Conservation (phyloP, 2,329 filamentous ascomycete genomes). For the Emmonsia crescens region DNA sequence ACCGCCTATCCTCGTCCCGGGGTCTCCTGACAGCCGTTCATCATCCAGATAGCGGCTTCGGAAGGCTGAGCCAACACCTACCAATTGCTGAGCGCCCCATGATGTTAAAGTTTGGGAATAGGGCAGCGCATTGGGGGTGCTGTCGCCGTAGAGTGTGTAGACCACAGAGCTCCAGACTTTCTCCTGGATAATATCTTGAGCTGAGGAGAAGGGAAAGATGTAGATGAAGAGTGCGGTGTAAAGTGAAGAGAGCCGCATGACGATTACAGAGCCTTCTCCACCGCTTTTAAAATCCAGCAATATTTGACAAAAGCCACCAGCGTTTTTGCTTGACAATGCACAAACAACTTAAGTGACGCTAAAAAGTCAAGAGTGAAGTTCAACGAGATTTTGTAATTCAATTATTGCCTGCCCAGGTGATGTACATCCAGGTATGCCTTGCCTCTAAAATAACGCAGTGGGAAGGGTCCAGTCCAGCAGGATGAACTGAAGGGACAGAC, state of each 20-base stretch:
- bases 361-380: neutral
- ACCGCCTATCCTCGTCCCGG: slow-evolving; percentile 31
- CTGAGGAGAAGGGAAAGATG: neutral
- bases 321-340: neutral
- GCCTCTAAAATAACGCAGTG: neutral
- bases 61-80: slow-evolving; percentile 40
- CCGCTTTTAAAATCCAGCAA: neutral
- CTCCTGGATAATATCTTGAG: slow-evolving; percentile 20
- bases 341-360: neutral
- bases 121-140: slow-evolving; percentile 36
- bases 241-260: neutral
- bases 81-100: slow-evolving; percentile 45
- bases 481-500: neutral
- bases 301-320: no score
- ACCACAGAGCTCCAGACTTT: slow-evolving; percentile 41
- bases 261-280: neutral
- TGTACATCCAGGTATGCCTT: no score
- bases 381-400: neutral
- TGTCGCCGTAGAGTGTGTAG: slow-evolving; percentile 46
- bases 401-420: neutral
- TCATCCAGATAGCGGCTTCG: slow-evolving; percentile 42
- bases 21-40: slow-evolving; percentile 13
- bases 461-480: neutral
- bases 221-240: neutral
- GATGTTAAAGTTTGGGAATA: slow-evolving; percentile 37